These are phyloP conservation scores for Heterobasidion annosum DNA, from an alignment of 1,284 basidiomycete species.

Conservation along the genomic window DNA sequence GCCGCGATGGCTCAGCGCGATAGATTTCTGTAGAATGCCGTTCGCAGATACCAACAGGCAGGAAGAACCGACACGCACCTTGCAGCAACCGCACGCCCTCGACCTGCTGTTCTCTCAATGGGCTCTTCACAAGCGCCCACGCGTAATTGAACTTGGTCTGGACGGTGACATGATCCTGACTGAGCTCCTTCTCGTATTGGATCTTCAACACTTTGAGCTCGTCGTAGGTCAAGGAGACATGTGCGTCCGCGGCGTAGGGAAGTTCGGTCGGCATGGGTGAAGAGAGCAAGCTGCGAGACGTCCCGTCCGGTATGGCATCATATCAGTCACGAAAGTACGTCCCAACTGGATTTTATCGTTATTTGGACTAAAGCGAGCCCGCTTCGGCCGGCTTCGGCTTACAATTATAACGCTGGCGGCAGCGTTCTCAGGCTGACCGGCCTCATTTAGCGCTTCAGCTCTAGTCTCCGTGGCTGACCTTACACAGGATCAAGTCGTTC, in stretches of 20 bases:
- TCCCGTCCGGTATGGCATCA: no score
- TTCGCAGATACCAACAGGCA: neutral
- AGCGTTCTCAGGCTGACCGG: no score
- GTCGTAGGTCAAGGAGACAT: conserved; percentile 81
- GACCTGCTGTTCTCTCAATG: conserved; percentile 73
- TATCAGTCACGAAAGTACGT: no score
- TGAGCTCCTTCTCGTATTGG: conserved; percentile 86
- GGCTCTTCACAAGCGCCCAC: conserved; percentile 92
- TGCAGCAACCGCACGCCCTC: conserved; percentile 89
- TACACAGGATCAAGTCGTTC: no score
- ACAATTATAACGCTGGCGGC: no score
- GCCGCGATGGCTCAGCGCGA: conserved; percentile 76
- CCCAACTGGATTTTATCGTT: no score
- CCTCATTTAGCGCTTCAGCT: no score
- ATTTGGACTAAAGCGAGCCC: no score
- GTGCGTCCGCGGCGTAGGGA: conserved; percentile 95
- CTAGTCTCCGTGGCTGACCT: no score
- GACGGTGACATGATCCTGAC: conserved; percentile 80
- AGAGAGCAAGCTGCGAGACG: no score
- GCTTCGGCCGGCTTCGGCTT: no score
- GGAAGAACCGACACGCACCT: conserved; percentile 39
- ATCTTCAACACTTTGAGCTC: conserved; percentile 81
- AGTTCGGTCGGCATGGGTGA: conserved; percentile 66
- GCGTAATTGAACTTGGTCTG: conserved; percentile 99
- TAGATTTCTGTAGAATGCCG: conserved; percentile 71